A percentile compares a stretch with the other conserved stretches of the same genome.
Conservation (phyloP, 2,329 filamentous ascomycete genomes). For the Colletotrichum kahawae region DNA sequence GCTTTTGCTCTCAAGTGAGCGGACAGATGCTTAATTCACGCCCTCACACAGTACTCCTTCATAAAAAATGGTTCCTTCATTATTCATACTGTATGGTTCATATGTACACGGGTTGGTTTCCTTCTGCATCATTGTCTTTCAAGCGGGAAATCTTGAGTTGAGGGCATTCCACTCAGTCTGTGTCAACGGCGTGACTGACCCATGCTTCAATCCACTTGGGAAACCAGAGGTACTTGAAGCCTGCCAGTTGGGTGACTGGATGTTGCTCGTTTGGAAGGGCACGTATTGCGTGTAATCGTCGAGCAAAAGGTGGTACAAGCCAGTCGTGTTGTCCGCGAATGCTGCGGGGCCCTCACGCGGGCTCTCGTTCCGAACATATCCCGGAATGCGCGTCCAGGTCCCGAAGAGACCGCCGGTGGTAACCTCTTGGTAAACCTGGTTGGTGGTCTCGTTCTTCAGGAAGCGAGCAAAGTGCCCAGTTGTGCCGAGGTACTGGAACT, state of each 20-base stretch:
- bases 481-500: constrained; percentile 48
- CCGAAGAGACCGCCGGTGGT: constrained; percentile 51
- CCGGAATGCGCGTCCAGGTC: constrained; percentile 46
- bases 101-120: neutral
- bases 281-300: constrained; percentile 50
- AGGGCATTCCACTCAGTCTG: constrained; percentile 42
- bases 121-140: neutral
- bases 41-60: too few species aligned
- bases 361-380: constrained; percentile 35
- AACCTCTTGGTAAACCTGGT: constrained; percentile 53
- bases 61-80: neutral
- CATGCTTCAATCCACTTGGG: constrained; percentile 51
- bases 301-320: constrained; percentile 44
- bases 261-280: constrained; percentile 46
- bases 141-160: constrained; percentile 5
- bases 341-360: constrained; percentile 42
- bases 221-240: constrained; percentile 40
- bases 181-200: constrained; percentile 49
- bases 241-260: constrained; percentile 41
- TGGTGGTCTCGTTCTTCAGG: constrained; percentile 54
- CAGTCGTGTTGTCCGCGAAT: constrained; percentile 39
- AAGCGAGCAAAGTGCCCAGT: constrained; percentile 49
- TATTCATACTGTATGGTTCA: neutral
- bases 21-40: neutral
- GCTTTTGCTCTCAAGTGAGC: neutral